phyloP scores from a whole-genome alignment of 2,329 filamentous ascomycete species.

The Colletotrichum horii region DNA sequence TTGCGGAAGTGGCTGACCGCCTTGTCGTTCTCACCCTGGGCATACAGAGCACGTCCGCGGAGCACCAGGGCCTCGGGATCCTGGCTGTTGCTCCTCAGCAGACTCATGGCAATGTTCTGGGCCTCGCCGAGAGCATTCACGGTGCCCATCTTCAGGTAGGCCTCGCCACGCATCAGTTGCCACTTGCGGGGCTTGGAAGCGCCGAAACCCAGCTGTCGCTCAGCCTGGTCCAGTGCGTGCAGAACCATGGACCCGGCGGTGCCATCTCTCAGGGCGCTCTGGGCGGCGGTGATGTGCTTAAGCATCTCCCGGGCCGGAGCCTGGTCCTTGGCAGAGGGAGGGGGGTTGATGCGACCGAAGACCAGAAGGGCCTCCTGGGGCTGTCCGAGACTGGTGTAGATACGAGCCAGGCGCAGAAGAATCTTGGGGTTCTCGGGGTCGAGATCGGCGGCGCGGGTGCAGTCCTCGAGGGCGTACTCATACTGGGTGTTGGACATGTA shows the following conservation, averaged over 20 bases:
- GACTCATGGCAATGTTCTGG: conserved; percentile 87
- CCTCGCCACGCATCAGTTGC: conserved; percentile 90
- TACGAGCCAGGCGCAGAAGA: conserved; percentile 83
- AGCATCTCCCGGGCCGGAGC: conserved; percentile 85
- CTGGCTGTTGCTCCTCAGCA: conserved; percentile 85
- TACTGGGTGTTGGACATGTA: conserved; percentile 88
- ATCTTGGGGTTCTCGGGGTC: conserved; percentile 90
- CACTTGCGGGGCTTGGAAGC: conserved; percentile 88
- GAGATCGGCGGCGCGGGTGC: conserved; percentile 78
- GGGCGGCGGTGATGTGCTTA: conserved; percentile 79
- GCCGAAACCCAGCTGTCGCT: conserved; percentile 76
- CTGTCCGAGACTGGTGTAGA: conserved; percentile 86
- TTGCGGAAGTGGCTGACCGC: conserved; percentile 91
- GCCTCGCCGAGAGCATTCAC: conserved; percentile 89
- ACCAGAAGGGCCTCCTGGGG: conserved; percentile 86
- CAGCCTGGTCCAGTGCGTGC: conserved; percentile 89
- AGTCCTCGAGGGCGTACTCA: conserved; percentile 83
- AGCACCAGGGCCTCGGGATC: conserved; percentile 94
- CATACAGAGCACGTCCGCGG: conserved; percentile 85
- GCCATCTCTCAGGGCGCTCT: conserved; percentile 75
- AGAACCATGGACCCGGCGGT: conserved; percentile 89
- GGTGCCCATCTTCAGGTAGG: conserved; percentile 90
- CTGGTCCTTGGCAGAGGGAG: conserved; percentile 84
- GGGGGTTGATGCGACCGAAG: conserved; percentile 79
- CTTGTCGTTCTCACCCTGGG: conserved; percentile 93